Base-by-base conservation (phyloP, 441 rosid genomes). In the Dalechampia spathulata region DNA sequence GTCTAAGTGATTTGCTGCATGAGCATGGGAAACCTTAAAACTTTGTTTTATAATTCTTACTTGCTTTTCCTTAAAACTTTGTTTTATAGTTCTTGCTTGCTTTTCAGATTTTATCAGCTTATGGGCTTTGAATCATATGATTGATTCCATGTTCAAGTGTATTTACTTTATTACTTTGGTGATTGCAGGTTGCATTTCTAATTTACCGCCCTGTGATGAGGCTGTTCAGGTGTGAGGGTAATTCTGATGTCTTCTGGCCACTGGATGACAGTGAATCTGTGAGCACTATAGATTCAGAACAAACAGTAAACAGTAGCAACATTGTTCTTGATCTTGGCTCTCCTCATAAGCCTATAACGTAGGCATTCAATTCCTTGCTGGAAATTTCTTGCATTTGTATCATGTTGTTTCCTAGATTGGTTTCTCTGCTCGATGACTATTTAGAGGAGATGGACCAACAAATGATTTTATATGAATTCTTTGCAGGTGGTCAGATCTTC, bases 161-260 rank as follows among this genome's bases (percentile, higher is more conserved):
- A 46, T 44, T 36, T 34, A 27, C 11, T 51, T 16, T 52, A 7
- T 56, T 54, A 30, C 16, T 25, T 28, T 38, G 48, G 44, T 55
- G 0, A 22, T 44, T 63, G 57, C 74, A 95, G 98, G 98, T 89
- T 60, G 97, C 97, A 27, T 95, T 91, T 82, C 72, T 95, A 76
- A 84, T 95, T 63, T 95, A 85, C 67, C 98, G 98, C 44, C 98
- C 98, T 34, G 88, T 85, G 49, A 85, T 95, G 99, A 85, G 99
- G 80, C 91, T 89, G 48, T 95, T 91, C 73, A 91, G 87, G 79
- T 78, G 86, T 72, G 83, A 69, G 60, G 79, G 78, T 15, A 76
- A 75, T 65, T 76, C 83, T 71, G 88, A 80, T 75, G 79, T 78
- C 61, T 85, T 67, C 72, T 95, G 99, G 99, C 99, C 99, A 63